Evolutionary conservation across 495 filamentous ascomycete species (phyloP).

Genomic region (Penicillium goetzii): DNA sequence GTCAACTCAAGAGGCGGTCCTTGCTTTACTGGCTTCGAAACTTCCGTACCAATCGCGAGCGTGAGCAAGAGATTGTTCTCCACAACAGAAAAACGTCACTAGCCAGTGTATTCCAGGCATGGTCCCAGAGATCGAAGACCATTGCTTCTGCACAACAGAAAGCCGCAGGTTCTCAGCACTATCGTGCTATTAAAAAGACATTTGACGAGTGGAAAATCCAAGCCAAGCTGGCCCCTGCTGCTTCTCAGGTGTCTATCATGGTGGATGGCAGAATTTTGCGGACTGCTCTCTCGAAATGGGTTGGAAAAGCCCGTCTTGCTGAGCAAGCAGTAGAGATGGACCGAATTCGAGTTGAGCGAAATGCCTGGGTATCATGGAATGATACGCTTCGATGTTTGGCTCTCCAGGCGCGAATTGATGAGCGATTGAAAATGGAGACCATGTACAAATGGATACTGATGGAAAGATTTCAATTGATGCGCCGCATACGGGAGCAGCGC

Average conservation of each 20-base stretch:
- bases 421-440: constrained; percentile 59
- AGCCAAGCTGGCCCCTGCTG: constrained; percentile 52
- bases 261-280: constrained; percentile 54
- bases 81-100: constrained; percentile 33
- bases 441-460: constrained; percentile 69
- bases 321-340: constrained; percentile 60
- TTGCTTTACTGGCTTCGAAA: constrained; percentile 52
- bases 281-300: constrained; percentile 56
- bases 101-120: constrained; percentile 36
- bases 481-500: constrained; percentile 55
- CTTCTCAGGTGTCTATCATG: constrained; percentile 47
- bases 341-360: constrained; percentile 55
- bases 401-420: constrained; percentile 57
- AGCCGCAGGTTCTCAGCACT: constrained; percentile 38
- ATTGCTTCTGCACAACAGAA: constrained; percentile 35
- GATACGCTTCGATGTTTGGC: constrained; percentile 62
- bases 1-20: constrained; percentile 49
- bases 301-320: constrained; percentile 49
- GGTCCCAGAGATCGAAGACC: constrained; percentile 36
- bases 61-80: constrained; percentile 43
- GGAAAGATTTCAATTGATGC: constrained; percentile 56
- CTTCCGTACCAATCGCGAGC: constrained; percentile 49
- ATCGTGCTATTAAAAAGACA: constrained; percentile 33
- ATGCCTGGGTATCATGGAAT: constrained; percentile 68
- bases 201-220: constrained; percentile 48